Evolutionary conservation across 2,329 filamentous ascomycete genomes (phyloP).

Genomic region (Hypomyces rosellus): DNA sequence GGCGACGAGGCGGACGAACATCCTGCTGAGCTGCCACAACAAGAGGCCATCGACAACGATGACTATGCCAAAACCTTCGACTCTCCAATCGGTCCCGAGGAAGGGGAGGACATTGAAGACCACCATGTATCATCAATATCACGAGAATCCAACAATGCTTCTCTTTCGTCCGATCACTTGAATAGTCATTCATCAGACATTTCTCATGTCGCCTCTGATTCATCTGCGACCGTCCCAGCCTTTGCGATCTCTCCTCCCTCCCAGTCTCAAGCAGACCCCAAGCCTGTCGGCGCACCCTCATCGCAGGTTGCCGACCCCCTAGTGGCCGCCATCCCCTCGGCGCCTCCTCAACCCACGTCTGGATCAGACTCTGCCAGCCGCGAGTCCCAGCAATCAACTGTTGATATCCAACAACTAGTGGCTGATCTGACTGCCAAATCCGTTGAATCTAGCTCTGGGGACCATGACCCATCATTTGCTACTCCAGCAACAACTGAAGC

Average conservation of each 20-base stretch:
- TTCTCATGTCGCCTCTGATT: constrained; percentile 27
- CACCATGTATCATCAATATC: constrained; percentile 40
- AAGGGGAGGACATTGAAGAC: constrained; percentile 29
- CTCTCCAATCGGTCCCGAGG: constrained; percentile 36
- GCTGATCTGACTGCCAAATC: constrained; percentile 33
- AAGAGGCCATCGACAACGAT: constrained; percentile 32
- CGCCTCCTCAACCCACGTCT: constrained; percentile 20
- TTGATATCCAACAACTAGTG: constrained; percentile 36
- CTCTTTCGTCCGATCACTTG: constrained; percentile 34
- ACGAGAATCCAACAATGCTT: constrained; percentile 37
- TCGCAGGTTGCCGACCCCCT: constrained; percentile 18
- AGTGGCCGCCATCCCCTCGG: constrained; percentile 15
- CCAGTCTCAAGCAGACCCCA: constrained; percentile 22
- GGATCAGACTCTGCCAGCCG: constrained; percentile 22
- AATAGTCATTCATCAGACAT: constrained; percentile 26
- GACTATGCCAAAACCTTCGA: constrained; percentile 48
- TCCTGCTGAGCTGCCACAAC: constrained; percentile 20
- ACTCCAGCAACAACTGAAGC: constrained; percentile 20
- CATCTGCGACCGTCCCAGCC: constrained; percentile 22
- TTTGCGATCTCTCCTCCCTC: constrained; percentile 21
- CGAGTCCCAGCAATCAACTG: constrained; percentile 25
- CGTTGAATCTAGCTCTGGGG: constrained; percentile 22
- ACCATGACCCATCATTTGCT: constrained; percentile 23
- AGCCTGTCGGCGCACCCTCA: constrained; percentile 16
- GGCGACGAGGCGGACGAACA: constrained; percentile 31